Evolutionary conservation across 306 rosid genomes (phyloP).

Genomic region (Rosa persica): DNA sequence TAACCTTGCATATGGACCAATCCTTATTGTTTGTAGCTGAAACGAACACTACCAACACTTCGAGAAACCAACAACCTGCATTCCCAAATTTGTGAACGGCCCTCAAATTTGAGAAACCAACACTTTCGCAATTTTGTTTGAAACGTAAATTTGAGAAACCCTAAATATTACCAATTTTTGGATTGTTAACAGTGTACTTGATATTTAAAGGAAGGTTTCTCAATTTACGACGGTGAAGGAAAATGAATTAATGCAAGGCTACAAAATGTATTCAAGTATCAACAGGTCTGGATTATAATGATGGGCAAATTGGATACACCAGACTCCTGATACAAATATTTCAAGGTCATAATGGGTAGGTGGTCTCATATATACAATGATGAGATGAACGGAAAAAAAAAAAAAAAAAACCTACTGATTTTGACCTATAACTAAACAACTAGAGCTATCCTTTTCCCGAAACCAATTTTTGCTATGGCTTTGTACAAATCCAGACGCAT

Average conservation of each 20-base stretch:
- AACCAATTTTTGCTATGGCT: constrained; percentile 35
- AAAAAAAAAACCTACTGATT: not conserved
- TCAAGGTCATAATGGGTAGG: not conserved
- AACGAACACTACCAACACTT: no score
- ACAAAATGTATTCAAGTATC: not conserved
- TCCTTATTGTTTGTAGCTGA: no score
- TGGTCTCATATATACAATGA: constrained; percentile 26
- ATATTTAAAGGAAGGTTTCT: not conserved
- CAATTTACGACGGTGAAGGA: not conserved
- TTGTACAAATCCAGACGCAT: constrained; percentile 42
- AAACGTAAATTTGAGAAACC: no score
- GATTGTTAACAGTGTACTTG: no score
- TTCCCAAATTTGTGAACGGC: no score
- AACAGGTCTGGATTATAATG: not conserved
- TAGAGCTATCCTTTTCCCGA: constrained; percentile 6
- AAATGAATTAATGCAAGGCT: not conserved
- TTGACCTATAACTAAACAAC: constrained; percentile 17
- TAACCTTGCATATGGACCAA: no score
- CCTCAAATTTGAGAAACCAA: no score
- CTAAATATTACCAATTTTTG: no score
- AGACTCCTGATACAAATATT: constrained; percentile 5
- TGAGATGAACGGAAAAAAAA: not conserved
- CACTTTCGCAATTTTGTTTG: no score
- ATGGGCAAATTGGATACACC: not conserved
- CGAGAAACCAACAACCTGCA: no score